Evolutionary conservation across 768 basidiomycete genomes (phyloP), one percentile per base, ranked within the genome.

Genomic region (Lenzites betulinus): DNA sequence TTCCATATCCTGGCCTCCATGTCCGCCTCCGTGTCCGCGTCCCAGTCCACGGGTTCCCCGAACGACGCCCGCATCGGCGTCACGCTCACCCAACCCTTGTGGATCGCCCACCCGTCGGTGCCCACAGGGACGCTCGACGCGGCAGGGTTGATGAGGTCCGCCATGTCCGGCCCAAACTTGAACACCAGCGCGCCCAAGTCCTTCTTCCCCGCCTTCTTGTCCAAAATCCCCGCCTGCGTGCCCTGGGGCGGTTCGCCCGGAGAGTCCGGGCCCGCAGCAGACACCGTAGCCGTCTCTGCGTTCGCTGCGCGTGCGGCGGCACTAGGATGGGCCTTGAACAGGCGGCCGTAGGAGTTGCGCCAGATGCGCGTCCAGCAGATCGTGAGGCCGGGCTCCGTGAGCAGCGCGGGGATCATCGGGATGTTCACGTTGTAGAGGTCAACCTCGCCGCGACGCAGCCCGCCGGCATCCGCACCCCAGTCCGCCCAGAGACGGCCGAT

Each of bases 391-490:
- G 81, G 80, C 33, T 83, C 79, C 41, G 78, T 74, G 47, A 90
- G 73, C 28, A 91, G 80, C 26, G 76, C 80, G 54, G 86, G 81
- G 51, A 94, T 80, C 71, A 97, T 78, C 23, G 95, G 94, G 47
- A 98, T 83, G 73, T 98, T 98, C 67, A 98, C 76, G 69, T 78
- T 93, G 75, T 94, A 94, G 23, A 95, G 77, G 70, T 92, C 92
- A 33, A 94, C 84, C 69, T 90, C 87, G 48, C 83, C 81, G 54
- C 79, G 73, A 38, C 84, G 79, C 44, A 84, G 68, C 20, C 85
- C 87, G 26, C 71, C 77, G 2, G 78, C 74, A 67, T 93, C 92
- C 58, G 75, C 72, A 11, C 92, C 95, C 94, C 94, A 96, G 70
- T 93, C 87, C 13, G 82, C 70, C 90, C 90, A 96, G 2, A 98